Conservation (phyloP, 306 rosid genomes). For the Trifolium fragiferum region DNA sequence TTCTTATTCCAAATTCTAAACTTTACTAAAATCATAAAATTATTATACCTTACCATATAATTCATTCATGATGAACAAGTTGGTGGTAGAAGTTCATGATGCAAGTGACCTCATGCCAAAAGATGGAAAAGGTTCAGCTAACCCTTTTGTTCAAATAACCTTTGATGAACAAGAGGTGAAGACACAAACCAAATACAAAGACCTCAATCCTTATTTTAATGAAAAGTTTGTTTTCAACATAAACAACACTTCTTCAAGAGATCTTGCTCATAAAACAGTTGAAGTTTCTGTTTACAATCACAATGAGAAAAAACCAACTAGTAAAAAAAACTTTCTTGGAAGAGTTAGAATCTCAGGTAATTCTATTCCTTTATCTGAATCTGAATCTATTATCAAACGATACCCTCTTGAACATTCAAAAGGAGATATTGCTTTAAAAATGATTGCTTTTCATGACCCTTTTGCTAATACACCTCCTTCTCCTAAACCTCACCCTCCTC, state of each 20-base stretch:
- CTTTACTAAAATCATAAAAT: not conserved
- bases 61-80: conserved; percentile 56
- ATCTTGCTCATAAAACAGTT: conserved; percentile 63
- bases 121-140: conserved; percentile 79
- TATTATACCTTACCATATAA: not conserved
- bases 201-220: conserved; percentile 81
- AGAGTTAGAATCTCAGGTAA: conserved; percentile 70
- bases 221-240: conserved; percentile 69
- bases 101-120: conserved; percentile 82
- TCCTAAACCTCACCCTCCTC: conserved; percentile 32
- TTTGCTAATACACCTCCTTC: conserved; percentile 22
- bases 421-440: conserved; percentile 80
- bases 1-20: not conserved
- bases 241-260: conserved; percentile 43
- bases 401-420: conserved; percentile 87
- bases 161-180: conserved; percentile 64
- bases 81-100: conserved; percentile 73
- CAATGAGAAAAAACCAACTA: conserved; percentile 49
- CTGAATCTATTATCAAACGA: conserved; percentile 60
- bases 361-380: conserved; percentile 67
- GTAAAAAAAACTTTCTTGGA: conserved; percentile 72
- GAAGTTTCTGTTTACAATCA: conserved; percentile 61
- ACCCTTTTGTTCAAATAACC: conserved; percentile 72
- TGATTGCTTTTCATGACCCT: conserved; percentile 50
- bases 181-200: conserved; percentile 67